Evolutionary conservation across 495 filamentous ascomycete genomes (phyloP).

Genomic region (Clavariopsis aquatica): DNA sequence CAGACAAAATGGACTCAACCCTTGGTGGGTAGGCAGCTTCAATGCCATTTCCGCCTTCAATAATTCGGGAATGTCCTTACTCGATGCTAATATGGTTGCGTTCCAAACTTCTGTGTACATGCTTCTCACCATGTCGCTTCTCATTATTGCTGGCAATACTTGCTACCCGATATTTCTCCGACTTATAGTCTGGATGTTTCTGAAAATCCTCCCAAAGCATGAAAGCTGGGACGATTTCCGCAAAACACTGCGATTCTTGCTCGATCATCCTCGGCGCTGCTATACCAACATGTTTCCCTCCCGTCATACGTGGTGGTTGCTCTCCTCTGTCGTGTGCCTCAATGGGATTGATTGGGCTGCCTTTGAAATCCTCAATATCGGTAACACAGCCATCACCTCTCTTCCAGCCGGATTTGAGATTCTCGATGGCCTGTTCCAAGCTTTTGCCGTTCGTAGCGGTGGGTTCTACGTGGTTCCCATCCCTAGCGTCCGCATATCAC

Average conservation of each 20-base stretch:
- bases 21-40: conserved; percentile 73
- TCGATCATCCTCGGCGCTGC: conserved; percentile 74
- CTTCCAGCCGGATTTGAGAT: conserved; percentile 62
- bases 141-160: conserved; percentile 87
- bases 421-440: conserved; percentile 82
- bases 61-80: conserved; percentile 81
- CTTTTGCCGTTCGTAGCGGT: conserved; percentile 74
- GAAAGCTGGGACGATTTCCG: conserved; percentile 53
- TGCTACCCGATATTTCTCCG: conserved; percentile 76
- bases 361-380: conserved; percentile 78
- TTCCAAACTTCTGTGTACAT: conserved; percentile 69
- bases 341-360: conserved; percentile 81
- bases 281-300: conserved; percentile 84
- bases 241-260: conserved; percentile 75
- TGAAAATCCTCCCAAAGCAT: conserved; percentile 50
- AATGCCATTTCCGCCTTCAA: conserved; percentile 78
- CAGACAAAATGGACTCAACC: conserved; percentile 66
- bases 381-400: conserved; percentile 61
- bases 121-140: conserved; percentile 69
- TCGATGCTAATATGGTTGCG: conserved; percentile 77
- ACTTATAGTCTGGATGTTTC: conserved; percentile 70
- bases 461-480: conserved; percentile 84
- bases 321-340: conserved; percentile 68
- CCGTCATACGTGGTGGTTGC: conserved; percentile 77
- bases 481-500: conserved; percentile 64